Evolutionary conservation across 129 eudicot species (phyloP), one percentile per base, ranked within the genome.

Genomic region (Pulicaria dysenterica): DNA sequence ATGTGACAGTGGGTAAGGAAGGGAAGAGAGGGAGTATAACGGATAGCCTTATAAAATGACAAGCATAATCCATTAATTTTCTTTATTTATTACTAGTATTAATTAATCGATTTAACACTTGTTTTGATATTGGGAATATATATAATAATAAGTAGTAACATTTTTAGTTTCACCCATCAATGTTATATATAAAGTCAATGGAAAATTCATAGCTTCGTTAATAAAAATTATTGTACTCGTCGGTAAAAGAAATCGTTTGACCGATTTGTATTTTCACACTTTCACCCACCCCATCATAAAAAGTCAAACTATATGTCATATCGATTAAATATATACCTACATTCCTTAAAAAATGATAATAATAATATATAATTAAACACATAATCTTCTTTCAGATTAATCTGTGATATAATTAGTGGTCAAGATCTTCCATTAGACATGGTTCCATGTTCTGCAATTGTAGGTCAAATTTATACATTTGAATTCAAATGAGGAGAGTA

Each of bases 371-470:
- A 31, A 70, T 14, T 4, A 57, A 44, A 57, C n/a, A 57, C 44
- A 69, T 40, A 34, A 44, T 45, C 40, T 3, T 13, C 8, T 57
- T 31, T 74, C 24, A 36, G 48, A 5, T 47, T 3, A 17, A 10
- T 49, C n/a, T 64, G 56, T 9, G 73, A 65, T 74, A 51, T 39
- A n/a, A n/a, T n/a, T n/a, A 64, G 64, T 62, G 63, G 48, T 59
- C 58, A 36, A 54, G 17, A 34, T 46, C 65, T 53, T 64, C 73
- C 79, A 54, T 56, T 64, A 59, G 73, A 75, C 79, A 75, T 75
- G 73, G 79, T 10, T 75, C 79, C 79, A 75, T 75, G 79, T 75
- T 75, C 55, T 65, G 43, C 34, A 43, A 54, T 36, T 54, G 49
- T 39, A 64, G 16, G 73, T 75, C 66, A 65, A 65, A 43, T 65